Conservation (phyloP, 805 yeast genomes). For the Candida koratica region DNA sequence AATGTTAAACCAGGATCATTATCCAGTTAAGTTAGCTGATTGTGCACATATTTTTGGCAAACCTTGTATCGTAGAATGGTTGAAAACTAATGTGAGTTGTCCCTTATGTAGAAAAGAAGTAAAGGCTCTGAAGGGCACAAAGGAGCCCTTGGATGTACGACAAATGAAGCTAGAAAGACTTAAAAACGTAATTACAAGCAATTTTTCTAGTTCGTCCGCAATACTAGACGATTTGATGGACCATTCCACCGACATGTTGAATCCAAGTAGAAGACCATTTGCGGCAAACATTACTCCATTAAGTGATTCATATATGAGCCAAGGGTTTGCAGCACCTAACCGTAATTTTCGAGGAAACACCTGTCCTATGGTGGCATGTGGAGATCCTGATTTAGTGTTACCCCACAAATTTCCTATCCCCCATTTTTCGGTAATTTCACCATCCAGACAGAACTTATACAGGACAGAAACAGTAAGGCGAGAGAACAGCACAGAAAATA, state of each 20-base stretch:
- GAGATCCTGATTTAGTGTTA: slow-evolving; percentile 27
- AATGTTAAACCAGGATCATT: slow-evolving; percentile 21
- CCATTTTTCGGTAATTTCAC: slow-evolving; percentile 11
- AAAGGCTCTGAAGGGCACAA: slow-evolving; percentile 20
- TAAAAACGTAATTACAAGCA: slow-evolving; percentile 12
- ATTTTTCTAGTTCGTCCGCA: slow-evolving; percentile 17
- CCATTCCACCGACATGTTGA: slow-evolving; percentile 35
- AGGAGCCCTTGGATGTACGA: too few species aligned
- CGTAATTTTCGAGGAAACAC: slow-evolving; percentile 7
- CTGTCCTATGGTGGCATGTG: slow-evolving; percentile 3
- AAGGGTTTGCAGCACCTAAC: slow-evolving; percentile 24
- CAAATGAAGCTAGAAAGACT: slow-evolving; percentile 14
- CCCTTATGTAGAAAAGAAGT: slow-evolving; percentile 41
- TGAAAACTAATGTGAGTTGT: slow-evolving; percentile 36
- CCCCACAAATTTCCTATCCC: slow-evolving; percentile 30
- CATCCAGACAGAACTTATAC: too few species aligned
- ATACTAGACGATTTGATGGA: slow-evolving; percentile 23
- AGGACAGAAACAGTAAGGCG: too few species aligned
- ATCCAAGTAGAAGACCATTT: slow-evolving; percentile 34
- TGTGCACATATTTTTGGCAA: slow-evolving; percentile 41
- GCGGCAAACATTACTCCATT: slow-evolving; percentile 35
- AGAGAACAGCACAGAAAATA: too few species aligned
- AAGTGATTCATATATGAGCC: slow-evolving; percentile 35
- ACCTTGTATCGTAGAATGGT: slow-evolving; percentile 40
- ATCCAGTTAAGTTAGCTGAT: slow-evolving; percentile 39